These are phyloP conservation scores for Rhododendron ferrugineum DNA, from an alignment of 148 eudicot genomes.

Conservation along the genomic window DNA sequence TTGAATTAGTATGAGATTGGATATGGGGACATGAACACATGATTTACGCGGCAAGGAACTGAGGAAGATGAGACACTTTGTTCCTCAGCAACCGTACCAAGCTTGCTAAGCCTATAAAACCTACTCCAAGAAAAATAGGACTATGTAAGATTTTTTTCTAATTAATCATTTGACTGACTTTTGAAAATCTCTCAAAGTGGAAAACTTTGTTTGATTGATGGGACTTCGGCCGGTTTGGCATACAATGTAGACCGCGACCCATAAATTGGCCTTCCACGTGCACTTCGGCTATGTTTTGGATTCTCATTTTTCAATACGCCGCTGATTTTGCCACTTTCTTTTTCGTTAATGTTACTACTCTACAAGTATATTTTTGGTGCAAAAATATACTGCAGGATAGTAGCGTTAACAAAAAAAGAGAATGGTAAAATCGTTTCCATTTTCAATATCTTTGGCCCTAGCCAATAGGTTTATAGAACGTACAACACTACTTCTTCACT, in stretches of 20 bases:
- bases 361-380: no score
- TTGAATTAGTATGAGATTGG: not conserved
- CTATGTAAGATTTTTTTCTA: not conserved
- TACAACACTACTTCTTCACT: no score
- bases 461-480: no score
- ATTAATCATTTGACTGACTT: not conserved
- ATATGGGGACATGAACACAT: not conserved
- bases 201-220: constrained; percentile 5
- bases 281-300: not conserved
- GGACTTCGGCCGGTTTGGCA: not conserved
- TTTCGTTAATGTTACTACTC: no score
- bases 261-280: not conserved
- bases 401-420: no score
- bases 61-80: not conserved
- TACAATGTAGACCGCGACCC: not conserved
- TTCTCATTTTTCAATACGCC: not conserved
- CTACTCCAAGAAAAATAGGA: not conserved
- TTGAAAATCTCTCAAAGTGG: not conserved
- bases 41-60: not conserved
- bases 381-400: no score
- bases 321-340: no score
- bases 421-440: no score
- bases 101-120: not conserved
- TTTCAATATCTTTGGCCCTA: no score
- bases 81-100: constrained; percentile 5